Conservation (phyloP, 75 land plant species). For the Isoetes taiwanensis region DNA sequence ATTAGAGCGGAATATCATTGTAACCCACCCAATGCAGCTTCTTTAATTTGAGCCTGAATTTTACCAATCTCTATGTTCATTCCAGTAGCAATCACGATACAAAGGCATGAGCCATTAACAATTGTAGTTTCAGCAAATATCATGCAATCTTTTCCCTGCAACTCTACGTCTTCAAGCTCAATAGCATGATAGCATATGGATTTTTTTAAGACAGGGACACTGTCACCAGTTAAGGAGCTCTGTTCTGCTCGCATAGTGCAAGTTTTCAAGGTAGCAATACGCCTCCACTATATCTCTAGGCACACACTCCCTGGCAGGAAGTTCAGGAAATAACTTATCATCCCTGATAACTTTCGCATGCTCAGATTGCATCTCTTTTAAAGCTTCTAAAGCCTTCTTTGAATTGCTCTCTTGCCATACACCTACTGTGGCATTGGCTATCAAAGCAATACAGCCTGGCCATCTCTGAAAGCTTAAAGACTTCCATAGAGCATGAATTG, state of each 20-base stretch:
- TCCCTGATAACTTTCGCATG: slow-evolving; percentile 44
- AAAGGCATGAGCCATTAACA: slow-evolving; percentile 48
- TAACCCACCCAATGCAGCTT: slow-evolving; percentile 49
- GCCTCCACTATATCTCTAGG: slow-evolving; percentile 66
- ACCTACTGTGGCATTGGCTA: slow-evolving; percentile 60
- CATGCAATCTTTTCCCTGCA: slow-evolving; percentile 62
- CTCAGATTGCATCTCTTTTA: slow-evolving; percentile 66
- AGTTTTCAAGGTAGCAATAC: slow-evolving; percentile 37
- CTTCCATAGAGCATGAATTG: no score
- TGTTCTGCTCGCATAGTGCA: slow-evolving; percentile 57
- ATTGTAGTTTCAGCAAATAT: slow-evolving; percentile 62
- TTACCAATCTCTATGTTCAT: slow-evolving; percentile 63
- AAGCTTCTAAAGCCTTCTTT: slow-evolving; percentile 60
- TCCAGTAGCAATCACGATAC: slow-evolving; percentile 37
- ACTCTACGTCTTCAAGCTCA: slow-evolving; percentile 34
- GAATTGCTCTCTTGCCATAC: slow-evolving; percentile 78
- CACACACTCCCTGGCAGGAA: slow-evolving; percentile 56
- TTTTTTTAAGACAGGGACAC: slow-evolving; percentile 46
- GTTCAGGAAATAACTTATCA: slow-evolving; percentile 22
- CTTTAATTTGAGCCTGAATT: slow-evolving; percentile 57
- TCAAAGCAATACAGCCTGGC: no score
- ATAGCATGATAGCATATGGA: slow-evolving; percentile 20
- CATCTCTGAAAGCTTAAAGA: no score
- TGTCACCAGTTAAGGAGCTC: slow-evolving; percentile 61
- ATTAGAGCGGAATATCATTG: no score